Percentiles rank a stretch among this genome's conserved stretches.
phyloP scores from a whole-genome alignment of 306 rosid genomes.

The Delonix regia region DNA sequence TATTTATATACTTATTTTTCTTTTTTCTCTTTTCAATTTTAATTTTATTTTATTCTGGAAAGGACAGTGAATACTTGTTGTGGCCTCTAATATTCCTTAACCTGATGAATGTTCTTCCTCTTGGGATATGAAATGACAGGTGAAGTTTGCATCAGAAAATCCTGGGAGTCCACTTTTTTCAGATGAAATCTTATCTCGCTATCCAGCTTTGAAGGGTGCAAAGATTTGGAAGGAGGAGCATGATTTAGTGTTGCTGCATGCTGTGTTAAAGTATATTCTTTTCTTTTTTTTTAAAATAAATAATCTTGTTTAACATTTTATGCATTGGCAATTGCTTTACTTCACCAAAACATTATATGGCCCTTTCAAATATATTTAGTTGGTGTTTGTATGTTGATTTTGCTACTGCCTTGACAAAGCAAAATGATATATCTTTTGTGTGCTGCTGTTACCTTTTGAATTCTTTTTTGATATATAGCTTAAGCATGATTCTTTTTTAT shows the following conservation, averaged over 20 bases:
- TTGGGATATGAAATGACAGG: conserved; percentile 59
- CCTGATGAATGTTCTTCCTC: conserved; percentile 23
- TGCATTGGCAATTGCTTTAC: not conserved
- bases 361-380: not conserved
- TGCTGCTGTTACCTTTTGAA: conserved; percentile 12
- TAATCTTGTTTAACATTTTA: not conserved
- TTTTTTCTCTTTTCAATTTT: not conserved
- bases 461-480: conserved; percentile 28
- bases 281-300: not conserved
- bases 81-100: not conserved
- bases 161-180: conserved; percentile 66
- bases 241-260: conserved; percentile 69
- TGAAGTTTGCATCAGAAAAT: conserved; percentile 59
- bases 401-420: conserved; percentile 18
- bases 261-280: conserved; percentile 75
- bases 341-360: not conserved
- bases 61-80: not conserved
- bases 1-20: not conserved
- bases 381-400: conserved; percentile 16
- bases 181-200: conserved; percentile 70
- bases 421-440: too few species aligned
- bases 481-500: conserved; percentile 29
- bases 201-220: conserved; percentile 82
- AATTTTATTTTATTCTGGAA: not conserved
- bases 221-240: conserved; percentile 94